Conservation (phyloP, 768 basidiomycete genomes). For the Collybiopsis confluens region DNA sequence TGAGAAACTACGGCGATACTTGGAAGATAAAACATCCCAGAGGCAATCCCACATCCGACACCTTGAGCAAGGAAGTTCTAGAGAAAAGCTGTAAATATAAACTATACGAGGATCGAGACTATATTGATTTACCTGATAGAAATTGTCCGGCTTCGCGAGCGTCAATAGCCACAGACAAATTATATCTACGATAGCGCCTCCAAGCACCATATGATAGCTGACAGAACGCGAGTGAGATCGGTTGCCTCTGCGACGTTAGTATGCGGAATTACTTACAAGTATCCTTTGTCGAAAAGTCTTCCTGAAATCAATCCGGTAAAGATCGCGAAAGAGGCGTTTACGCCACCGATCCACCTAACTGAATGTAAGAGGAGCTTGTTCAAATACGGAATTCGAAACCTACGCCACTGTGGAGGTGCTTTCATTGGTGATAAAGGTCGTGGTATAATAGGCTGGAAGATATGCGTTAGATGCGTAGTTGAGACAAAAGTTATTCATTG, state of each 20-base stretch:
- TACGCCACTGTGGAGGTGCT: slow-evolving; percentile 37
- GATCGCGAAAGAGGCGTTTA: slow-evolving; percentile 40
- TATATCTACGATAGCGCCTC: slow-evolving; percentile 1
- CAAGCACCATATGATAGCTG: slow-evolving; percentile 4
- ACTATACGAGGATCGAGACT: background rate
- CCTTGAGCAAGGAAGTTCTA: slow-evolving; percentile 50
- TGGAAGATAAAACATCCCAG: slow-evolving; percentile 53
- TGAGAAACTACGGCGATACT: slow-evolving; percentile 49
- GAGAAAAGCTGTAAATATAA: background rate
- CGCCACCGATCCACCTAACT: slow-evolving; percentile 24
- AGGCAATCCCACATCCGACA: slow-evolving; percentile 51
- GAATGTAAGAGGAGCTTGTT: background rate
- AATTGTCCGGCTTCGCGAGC: slow-evolving; percentile 39
- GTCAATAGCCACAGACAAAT: slow-evolving; percentile 46
- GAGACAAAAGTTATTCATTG: background rate
- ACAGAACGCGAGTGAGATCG: background rate
- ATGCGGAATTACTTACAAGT: slow-evolving; percentile 29
- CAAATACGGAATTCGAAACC: slow-evolving; percentile 10
- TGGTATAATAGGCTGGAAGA: slow-evolving; percentile 35
- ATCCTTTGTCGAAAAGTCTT: slow-evolving; percentile 42
- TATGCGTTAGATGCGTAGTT: background rate
- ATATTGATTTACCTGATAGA: slow-evolving; percentile 36
- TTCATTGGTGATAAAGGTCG: slow-evolving; percentile 29
- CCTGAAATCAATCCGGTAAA: slow-evolving; percentile 36
- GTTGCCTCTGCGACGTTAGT: background rate